Evolutionary conservation across 805 yeast genomes (phyloP).

Genomic region (Hanseniaspora opuntiae): DNA sequence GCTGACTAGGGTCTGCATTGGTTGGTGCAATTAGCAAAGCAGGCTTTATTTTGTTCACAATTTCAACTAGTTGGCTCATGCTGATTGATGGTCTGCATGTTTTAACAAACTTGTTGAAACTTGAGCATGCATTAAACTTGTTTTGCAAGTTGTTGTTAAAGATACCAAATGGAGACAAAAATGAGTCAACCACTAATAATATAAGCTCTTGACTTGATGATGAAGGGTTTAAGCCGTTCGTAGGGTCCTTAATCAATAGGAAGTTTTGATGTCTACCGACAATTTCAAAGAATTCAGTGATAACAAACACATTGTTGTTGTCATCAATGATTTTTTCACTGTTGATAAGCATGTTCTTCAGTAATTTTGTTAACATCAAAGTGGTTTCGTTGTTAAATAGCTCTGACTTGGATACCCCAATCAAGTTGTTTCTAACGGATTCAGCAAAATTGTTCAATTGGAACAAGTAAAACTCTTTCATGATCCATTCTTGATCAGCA

Average conservation of each 20-base stretch:
- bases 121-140: constrained; percentile 76
- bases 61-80: constrained; percentile 37
- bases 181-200: constrained; percentile 57
- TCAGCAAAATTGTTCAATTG: constrained; percentile 73
- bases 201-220: constrained; percentile 32
- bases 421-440: constrained; percentile 60
- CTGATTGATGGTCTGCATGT: constrained; percentile 55
- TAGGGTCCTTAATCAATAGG: constrained; percentile 31
- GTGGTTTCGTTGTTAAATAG: constrained; percentile 55
- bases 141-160: constrained; percentile 64
- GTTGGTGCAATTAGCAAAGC: constrained; percentile 39
- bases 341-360: constrained; percentile 20
- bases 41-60: constrained; percentile 40
- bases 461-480: constrained; percentile 71
- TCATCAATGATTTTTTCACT: constrained; percentile 31
- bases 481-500: constrained; percentile 52
- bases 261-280: constrained; percentile 65
- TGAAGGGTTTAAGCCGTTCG: neutral
- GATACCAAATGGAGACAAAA: constrained; percentile 69
- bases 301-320: constrained; percentile 63
- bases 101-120: constrained; percentile 71
- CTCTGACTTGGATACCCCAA: constrained; percentile 54
- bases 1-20: constrained; percentile 38
- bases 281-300: constrained; percentile 69
- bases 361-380: constrained; percentile 28